phyloP scores from a whole-genome alignment of 805 yeast genomes.

The Clavispora vitiphila region DNA sequence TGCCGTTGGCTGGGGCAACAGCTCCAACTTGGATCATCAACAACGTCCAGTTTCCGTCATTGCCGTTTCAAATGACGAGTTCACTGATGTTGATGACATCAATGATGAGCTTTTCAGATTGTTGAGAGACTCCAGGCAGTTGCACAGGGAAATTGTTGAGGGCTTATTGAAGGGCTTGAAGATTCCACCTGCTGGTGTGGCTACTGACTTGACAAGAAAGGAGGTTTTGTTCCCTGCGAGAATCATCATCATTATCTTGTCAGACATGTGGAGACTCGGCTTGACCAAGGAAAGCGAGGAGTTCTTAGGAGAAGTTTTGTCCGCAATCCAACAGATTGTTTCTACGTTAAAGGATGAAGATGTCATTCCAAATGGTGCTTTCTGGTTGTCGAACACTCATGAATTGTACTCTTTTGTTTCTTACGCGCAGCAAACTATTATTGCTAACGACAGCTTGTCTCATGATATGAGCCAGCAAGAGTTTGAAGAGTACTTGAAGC shows the following conservation, averaged over 20 bases:
- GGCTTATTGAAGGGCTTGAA: slow-evolving; percentile 80
- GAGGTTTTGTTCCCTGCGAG: slow-evolving; percentile 96
- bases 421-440: slow-evolving; percentile 87
- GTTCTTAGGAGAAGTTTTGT: slow-evolving; percentile 82
- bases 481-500: slow-evolving; percentile 80
- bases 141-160: slow-evolving; percentile 80
- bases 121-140: slow-evolving; percentile 62
- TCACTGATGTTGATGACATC: slow-evolving; percentile 57
- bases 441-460: slow-evolving; percentile 73
- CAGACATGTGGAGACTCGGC: slow-evolving; percentile 98
- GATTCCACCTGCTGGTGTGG: slow-evolving; percentile 81
- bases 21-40: slow-evolving; percentile 32
- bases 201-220: slow-evolving; percentile 75
- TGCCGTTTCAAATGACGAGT: slow-evolving; percentile 51
- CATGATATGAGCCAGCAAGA: slow-evolving; percentile 87
- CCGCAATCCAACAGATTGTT: slow-evolving; percentile 81
- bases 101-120: slow-evolving; percentile 70
- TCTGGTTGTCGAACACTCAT: slow-evolving; percentile 96
- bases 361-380: slow-evolving; percentile 86
- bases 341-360: slow-evolving; percentile 78
- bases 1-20: slow-evolving; percentile 31
- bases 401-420: slow-evolving; percentile 92
- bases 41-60: slow-evolving; percentile 59
- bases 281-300: slow-evolving; percentile 87
- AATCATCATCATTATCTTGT: slow-evolving; percentile 82